phyloP scores from a whole-genome alignment of 2,329 filamentous ascomycete species.

The Pseudogymnoascus sp. region DNA sequence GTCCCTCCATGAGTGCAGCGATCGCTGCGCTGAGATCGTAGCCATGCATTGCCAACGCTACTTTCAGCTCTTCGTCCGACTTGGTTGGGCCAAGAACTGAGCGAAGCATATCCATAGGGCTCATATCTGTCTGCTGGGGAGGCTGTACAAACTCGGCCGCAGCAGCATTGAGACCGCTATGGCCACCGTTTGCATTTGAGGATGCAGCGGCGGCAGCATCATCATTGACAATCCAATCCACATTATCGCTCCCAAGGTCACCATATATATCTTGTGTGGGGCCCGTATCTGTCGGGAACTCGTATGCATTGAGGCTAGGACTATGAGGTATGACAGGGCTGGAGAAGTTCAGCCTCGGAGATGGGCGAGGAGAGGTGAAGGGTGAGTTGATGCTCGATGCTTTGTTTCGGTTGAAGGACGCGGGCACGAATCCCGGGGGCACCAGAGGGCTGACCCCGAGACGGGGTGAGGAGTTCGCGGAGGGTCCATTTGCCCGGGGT shows the following conservation, averaged over 20 bases:
- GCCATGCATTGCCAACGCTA: slow-evolving; percentile 78
- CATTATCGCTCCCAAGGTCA: slow-evolving; percentile 86
- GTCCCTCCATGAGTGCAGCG: slow-evolving; percentile 74
- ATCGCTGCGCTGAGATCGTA: slow-evolving; percentile 94
- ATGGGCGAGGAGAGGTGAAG: slow-evolving; percentile 88
- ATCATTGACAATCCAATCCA: slow-evolving; percentile 91
- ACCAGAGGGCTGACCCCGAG: slow-evolving; percentile 75
- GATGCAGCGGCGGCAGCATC: slow-evolving; percentile 77
- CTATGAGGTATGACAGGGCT: slow-evolving; percentile 90
- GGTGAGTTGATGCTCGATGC: slow-evolving; percentile 71
- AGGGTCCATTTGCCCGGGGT: slow-evolving; percentile 64
- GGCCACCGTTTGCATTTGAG: slow-evolving; percentile 45
- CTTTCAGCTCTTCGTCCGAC: slow-evolving; percentile 89
- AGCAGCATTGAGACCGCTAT: slow-evolving; percentile 68
- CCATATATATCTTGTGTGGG: slow-evolving; percentile 81
- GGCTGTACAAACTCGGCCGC: slow-evolving; percentile 70
- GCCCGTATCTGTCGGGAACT: slow-evolving; percentile 77
- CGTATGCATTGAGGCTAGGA: slow-evolving; percentile 88
- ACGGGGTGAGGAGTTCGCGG: slow-evolving; percentile 74
- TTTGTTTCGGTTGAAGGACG: slow-evolving; percentile 68
- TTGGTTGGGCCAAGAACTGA: slow-evolving; percentile 86
- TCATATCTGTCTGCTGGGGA: slow-evolving; percentile 73
- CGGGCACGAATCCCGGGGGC: slow-evolving; percentile 75
- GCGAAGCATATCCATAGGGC: slow-evolving; percentile 93
- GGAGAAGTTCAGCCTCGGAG: slow-evolving; percentile 81